phyloP scores from a whole-genome alignment of 148 eudicot species.

The Drosera capensis region DNA sequence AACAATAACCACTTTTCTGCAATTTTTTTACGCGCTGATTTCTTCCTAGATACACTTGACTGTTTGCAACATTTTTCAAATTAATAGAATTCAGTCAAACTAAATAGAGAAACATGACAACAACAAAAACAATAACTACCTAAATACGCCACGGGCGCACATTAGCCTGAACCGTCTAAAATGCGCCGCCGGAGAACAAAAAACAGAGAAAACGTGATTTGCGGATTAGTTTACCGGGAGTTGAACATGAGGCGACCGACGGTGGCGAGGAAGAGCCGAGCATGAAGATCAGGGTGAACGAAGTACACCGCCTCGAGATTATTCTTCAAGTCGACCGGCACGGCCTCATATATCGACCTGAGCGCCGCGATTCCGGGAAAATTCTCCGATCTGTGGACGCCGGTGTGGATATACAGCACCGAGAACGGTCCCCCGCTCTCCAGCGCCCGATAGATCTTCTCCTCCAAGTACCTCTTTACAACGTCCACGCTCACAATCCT shows the following conservation, averaged over 20 bases:
- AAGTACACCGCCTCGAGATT: constrained; percentile 47
- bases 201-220: background rate
- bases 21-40: background rate
- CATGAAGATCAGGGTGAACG: constrained; percentile 45
- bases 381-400: constrained; percentile 25
- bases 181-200: background rate
- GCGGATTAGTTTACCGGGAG: constrained; percentile 24
- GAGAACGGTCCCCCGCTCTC: constrained; percentile 26
- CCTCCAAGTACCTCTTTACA: constrained; percentile 36
- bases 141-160: background rate
- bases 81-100: too few species aligned
- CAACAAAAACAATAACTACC: too few species aligned
- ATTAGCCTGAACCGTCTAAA: background rate
- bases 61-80: too few species aligned
- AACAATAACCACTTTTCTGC: background rate
- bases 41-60: background rate
- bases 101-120: too few species aligned
- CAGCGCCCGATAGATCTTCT: constrained; percentile 32
- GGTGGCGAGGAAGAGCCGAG: constrained; percentile 61
- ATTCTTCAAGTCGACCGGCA: constrained; percentile 23
- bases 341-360: constrained; percentile 32
- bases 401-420: constrained; percentile 49
- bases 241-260: constrained; percentile 53
- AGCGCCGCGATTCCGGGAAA: constrained; percentile 49
- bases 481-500: constrained; percentile 26